Conservation (phyloP, 164 flowering plant species). For the Kingdonia uniflora region DNA sequence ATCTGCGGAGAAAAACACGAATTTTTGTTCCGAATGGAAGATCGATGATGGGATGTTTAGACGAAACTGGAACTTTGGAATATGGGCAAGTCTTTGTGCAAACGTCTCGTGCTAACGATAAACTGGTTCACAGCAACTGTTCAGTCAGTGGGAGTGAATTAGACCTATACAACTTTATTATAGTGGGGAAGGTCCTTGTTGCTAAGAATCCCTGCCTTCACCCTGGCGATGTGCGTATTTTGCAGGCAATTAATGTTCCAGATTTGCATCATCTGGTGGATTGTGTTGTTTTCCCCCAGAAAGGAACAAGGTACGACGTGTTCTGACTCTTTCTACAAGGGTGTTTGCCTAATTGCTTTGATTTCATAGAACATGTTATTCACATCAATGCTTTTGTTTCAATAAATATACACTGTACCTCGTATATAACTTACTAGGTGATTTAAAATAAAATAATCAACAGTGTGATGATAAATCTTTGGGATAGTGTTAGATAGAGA, state of each 20-base stretch:
- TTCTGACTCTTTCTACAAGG: neutral
- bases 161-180: conserved; percentile 10
- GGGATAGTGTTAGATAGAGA: too few relatives aligned
- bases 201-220: conserved; percentile 92
- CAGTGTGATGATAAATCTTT: too few relatives aligned
- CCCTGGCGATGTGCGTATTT: conserved; percentile 82
- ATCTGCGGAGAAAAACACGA: conserved; percentile 47
- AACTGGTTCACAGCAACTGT: conserved; percentile 8
- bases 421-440: too few relatives aligned
- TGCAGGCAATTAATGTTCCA: conserved; percentile 58
- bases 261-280: conserved; percentile 75
- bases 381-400: too few relatives aligned
- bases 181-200: conserved; percentile 52
- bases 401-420: too few relatives aligned
- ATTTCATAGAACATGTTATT: too few relatives aligned
- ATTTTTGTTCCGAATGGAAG: conserved; percentile 59
- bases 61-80: conserved; percentile 62
- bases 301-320: conserved; percentile 43
- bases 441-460: too few relatives aligned
- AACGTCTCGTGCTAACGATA: conserved; percentile 25
- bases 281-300: conserved; percentile 85
- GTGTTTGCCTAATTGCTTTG: too few relatives aligned
- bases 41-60: conserved; percentile 82
- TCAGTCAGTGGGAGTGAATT: neutral
- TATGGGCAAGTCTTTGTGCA: conserved; percentile 87